These are phyloP conservation scores for Colletotrichum scovillei DNA, from an alignment of 2,329 filamentous ascomycete species.

Conservation along the genomic window DNA sequence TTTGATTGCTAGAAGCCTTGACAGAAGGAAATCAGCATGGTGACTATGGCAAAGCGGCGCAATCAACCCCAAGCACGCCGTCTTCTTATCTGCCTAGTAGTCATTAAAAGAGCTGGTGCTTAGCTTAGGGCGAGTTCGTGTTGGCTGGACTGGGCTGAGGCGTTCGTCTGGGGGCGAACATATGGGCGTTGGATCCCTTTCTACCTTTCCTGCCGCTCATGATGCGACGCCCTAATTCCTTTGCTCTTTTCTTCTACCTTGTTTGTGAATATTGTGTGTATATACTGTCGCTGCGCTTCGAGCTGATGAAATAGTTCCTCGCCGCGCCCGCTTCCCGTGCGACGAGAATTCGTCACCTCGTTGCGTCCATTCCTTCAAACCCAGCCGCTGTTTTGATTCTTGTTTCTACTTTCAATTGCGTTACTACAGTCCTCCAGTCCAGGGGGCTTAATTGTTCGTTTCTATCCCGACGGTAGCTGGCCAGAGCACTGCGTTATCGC, in stretches of 20 bases:
- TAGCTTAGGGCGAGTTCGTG: not conserved
- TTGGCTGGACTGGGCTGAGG: not conserved
- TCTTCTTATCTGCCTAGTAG: not conserved
- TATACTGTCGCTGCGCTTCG: not conserved
- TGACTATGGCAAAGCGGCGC: not conserved
- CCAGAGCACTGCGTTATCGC: not conserved
- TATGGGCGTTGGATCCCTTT: not conserved
- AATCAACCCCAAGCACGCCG: not conserved
- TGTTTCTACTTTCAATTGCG: not conserved
- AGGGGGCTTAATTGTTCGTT: not conserved
- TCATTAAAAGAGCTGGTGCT: not conserved
- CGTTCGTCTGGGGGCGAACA: not conserved
- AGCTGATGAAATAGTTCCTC: not conserved
- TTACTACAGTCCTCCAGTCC: not conserved
- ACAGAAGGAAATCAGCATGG: constrained; percentile 15
- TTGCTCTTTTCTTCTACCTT: not conserved
- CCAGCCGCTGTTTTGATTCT: not conserved
- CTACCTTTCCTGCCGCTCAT: not conserved
- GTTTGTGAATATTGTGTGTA: not conserved
- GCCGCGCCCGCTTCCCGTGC: not conserved
- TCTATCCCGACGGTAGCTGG: not conserved
- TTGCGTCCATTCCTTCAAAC: constrained; percentile 17
- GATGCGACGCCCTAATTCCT: not conserved
- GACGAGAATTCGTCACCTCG: constrained; percentile 5
- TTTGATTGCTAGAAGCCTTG: constrained; percentile 15